Evolutionary conservation across 768 basidiomycete species (phyloP).

Genomic region (Mycena vitilis): DNA sequence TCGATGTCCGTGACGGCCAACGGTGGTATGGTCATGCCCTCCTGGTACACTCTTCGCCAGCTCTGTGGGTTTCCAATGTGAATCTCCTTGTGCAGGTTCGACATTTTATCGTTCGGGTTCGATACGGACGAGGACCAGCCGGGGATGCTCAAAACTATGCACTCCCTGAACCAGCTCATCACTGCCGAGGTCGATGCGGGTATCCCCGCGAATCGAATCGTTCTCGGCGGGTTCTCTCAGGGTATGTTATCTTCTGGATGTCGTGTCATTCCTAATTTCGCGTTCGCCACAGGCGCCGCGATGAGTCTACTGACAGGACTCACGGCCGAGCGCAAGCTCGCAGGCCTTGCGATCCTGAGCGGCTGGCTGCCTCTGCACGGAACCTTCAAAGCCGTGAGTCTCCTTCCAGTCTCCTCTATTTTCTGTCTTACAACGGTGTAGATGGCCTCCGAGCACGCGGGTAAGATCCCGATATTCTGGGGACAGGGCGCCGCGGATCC

Average conservation of each 20-base stretch:
- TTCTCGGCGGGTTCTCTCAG: conserved; percentile 92
- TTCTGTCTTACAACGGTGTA: conserved; percentile 40
- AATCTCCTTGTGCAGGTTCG: conserved; percentile 62
- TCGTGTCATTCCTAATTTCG: too few relatives aligned
- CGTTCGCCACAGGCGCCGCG: conserved; percentile 56
- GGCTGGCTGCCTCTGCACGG: conserved; percentile 80
- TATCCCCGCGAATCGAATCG: conserved; percentile 74
- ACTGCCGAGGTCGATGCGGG: conserved; percentile 79
- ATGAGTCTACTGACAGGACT: conserved; percentile 84
- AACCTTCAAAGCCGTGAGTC: conserved; percentile 73
- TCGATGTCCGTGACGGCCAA: conserved; percentile 78
- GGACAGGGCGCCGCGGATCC: conserved; percentile 86
- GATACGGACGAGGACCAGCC: conserved; percentile 75
- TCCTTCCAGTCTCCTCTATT: not conserved
- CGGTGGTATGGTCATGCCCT: conserved; percentile 78
- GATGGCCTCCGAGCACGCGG: conserved; percentile 72
- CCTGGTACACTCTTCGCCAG: conserved; percentile 61
- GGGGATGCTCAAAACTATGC: conserved; percentile 77
- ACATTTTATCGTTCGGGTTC: conserved; percentile 75
- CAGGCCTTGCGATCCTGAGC: conserved; percentile 78
- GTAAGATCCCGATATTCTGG: conserved; percentile 83
- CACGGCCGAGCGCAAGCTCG: conserved; percentile 73
- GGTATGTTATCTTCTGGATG: conserved; percentile 39
- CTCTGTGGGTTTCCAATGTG: not conserved
- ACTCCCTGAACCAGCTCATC: conserved; percentile 75